Conservation (phyloP, 345 rosid species). For the Rhodomyrtus tomentosa region DNA sequence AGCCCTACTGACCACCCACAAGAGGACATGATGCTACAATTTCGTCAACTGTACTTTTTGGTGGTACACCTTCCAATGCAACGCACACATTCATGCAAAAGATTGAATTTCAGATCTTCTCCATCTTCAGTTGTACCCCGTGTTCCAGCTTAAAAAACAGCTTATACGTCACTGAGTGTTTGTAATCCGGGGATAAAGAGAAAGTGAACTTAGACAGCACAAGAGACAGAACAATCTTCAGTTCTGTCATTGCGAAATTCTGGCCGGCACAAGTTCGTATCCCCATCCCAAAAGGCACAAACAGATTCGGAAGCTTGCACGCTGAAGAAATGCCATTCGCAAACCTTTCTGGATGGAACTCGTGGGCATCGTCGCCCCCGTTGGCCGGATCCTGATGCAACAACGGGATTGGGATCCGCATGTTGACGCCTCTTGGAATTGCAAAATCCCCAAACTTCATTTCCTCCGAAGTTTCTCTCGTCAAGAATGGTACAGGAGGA, state of each 20-base stretch:
- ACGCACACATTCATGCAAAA: not conserved
- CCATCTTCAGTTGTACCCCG: slow-evolving; percentile 8
- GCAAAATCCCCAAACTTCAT: slow-evolving; percentile 6
- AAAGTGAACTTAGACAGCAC: slow-evolving; percentile 11
- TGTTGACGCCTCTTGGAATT: slow-evolving; percentile 10
- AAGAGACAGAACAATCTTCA: slow-evolving; percentile 11
- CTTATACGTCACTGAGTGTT: slow-evolving; percentile 1
- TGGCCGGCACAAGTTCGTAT: slow-evolving; percentile 7
- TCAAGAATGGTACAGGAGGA: slow-evolving; percentile 2
- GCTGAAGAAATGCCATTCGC: slow-evolving; percentile 3
- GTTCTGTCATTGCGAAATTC: slow-evolving; percentile 10
- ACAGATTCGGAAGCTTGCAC: slow-evolving; percentile 4
- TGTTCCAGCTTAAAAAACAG: slow-evolving; percentile 11
- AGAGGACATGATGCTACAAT: not conserved
- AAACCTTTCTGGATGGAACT: slow-evolving; percentile 18
- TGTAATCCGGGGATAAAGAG: slow-evolving; percentile 6
- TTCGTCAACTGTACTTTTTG: not conserved
- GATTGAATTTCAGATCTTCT: not conserved
- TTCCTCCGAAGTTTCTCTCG: slow-evolving; percentile 5
- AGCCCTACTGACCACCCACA: not conserved
- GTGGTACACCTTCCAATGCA: not conserved
- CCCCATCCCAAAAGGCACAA: slow-evolving; percentile 8
- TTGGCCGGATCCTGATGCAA: slow-evolving; percentile 6
- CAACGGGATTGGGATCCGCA: slow-evolving; percentile 6
- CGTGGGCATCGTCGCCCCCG: slow-evolving; percentile 13